These are phyloP conservation scores for Apiotrichum mycotoxinovorans DNA, from an alignment of 1,284 basidiomycete species.

Conservation along the genomic window DNA sequence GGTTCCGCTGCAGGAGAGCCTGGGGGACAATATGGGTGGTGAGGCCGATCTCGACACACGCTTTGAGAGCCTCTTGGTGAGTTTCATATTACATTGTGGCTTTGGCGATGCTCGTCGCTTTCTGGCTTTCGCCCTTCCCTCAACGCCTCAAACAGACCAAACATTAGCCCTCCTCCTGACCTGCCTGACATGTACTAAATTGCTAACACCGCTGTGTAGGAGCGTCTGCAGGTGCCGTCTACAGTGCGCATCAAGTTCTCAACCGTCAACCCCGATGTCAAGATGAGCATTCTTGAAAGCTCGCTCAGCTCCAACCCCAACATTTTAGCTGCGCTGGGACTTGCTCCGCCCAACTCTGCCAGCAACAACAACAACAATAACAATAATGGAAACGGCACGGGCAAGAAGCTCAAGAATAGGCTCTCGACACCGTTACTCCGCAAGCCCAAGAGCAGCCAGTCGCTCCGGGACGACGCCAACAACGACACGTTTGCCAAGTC, in stretches of 20 bases:
- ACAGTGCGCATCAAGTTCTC: constrained; percentile 43
- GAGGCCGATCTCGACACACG: constrained; percentile 37
- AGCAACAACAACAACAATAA: not conserved
- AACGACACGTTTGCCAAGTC: constrained; percentile 42
- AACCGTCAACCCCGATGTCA: constrained; percentile 40
- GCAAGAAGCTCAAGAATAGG: constrained; percentile 32
- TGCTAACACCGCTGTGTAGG: constrained; percentile 16
- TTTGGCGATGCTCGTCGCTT: too few relatives aligned
- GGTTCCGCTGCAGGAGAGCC: constrained; percentile 17
- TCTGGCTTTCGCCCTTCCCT: too few relatives aligned
- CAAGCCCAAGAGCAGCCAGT: constrained; percentile 38
- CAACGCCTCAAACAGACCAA: not conserved
- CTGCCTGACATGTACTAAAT: not conserved
- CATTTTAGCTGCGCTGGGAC: constrained; percentile 37
- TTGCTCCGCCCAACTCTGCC: constrained; percentile 22
- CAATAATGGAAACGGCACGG: too few relatives aligned
- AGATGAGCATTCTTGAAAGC: constrained; percentile 39
- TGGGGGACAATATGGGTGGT: constrained; percentile 2
- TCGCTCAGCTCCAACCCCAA: constrained; percentile 38
- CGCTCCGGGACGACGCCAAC: constrained; percentile 18
- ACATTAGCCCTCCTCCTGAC: not conserved
- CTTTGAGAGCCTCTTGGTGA: constrained; percentile 40
- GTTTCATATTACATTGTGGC: constrained; percentile 7
- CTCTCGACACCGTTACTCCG: constrained; percentile 41
- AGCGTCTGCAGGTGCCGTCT: constrained; percentile 40